A percentile compares a stretch with the other conserved stretches of the same genome.
phyloP scores from a whole-genome alignment of 192 early-diverging fungal genomes.

The Umbelopsis isabellina region DNA sequence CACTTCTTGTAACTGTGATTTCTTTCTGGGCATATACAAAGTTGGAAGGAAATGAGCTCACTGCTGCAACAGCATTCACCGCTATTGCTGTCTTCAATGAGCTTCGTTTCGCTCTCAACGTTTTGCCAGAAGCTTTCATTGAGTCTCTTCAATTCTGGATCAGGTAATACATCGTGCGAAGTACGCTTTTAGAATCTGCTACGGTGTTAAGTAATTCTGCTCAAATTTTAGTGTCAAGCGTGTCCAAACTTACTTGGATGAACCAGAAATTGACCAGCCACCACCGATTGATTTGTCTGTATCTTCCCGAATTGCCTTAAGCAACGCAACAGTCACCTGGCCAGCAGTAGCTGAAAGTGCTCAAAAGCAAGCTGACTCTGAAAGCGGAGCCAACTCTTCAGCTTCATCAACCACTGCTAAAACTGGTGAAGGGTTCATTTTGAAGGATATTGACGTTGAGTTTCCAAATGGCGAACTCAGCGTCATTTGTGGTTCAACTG shows the following conservation, averaged over 20 bases:
- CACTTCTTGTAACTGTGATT: conserved; percentile 63
- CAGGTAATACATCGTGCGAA: conserved; percentile 10
- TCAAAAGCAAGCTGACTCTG: neutral
- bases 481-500: conserved; percentile 74
- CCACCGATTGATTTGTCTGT: conserved; percentile 20
- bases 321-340: conserved; percentile 54
- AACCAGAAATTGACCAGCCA: conserved; percentile 68
- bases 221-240: conserved; percentile 48
- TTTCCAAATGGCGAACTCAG: conserved; percentile 56
- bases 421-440: conserved; percentile 39
- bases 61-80: conserved; percentile 69
- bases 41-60: conserved; percentile 59
- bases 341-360: conserved; percentile 12
- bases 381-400: neutral
- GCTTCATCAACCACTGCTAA: conserved; percentile 4
- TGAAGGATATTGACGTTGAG: conserved; percentile 46
- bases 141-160: conserved; percentile 27
- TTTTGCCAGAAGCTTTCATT: conserved; percentile 38
- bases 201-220: neutral
- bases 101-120: conserved; percentile 49
- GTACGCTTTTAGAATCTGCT: neutral
- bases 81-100: conserved; percentile 66
- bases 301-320: conserved; percentile 43
- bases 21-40: conserved; percentile 63
- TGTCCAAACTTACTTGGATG: conserved; percentile 75